Conservation (phyloP, 2,329 filamentous ascomycete species). For the Diaporthe sp. region DNA sequence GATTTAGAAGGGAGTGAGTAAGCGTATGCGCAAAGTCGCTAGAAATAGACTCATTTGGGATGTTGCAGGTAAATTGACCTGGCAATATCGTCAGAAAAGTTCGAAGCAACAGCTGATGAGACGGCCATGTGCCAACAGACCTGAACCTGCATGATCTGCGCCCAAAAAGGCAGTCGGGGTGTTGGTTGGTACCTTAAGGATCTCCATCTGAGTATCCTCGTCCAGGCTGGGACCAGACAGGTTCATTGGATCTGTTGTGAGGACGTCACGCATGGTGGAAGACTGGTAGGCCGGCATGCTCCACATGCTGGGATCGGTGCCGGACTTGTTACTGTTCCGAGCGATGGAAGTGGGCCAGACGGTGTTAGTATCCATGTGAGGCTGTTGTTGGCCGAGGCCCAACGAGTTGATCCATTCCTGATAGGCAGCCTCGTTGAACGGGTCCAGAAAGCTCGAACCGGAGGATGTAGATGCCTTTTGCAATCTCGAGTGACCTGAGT, state of each 20-base stretch:
- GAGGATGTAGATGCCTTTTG: conserved; percentile 37
- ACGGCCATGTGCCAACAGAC: conserved; percentile 33
- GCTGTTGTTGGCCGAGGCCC: conserved; percentile 20
- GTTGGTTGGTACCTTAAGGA: conserved; percentile 58
- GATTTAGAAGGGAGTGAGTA: conserved; percentile 63
- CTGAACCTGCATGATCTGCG: conserved; percentile 5
- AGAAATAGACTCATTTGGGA: conserved; percentile 48
- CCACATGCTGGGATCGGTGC: conserved; percentile 59
- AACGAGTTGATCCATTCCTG: conserved; percentile 46
- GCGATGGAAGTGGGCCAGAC: conserved; percentile 40
- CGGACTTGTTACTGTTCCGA: conserved; percentile 45
- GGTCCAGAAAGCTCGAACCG: conserved; percentile 46
- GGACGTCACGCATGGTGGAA: conserved; percentile 39
- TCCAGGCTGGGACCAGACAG: conserved; percentile 50
- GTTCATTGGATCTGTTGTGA: conserved; percentile 46
- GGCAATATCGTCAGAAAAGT: not conserved
- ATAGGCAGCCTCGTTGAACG: conserved; percentile 47
- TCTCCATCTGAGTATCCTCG: conserved; percentile 50
- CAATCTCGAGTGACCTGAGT: not conserved
- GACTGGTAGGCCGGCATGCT: conserved; percentile 60
- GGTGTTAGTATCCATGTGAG: conserved; percentile 33
- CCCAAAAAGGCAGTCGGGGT: conserved; percentile 52
- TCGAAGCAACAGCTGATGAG: not conserved
- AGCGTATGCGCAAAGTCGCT: conserved; percentile 59
- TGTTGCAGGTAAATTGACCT: conserved; percentile 42